Evolutionary conservation across 192 early-diverging fungal species (phyloP), one percentile per base, ranked within the genome.

Genomic region (Tieghemiomyces parasiticus): DNA sequence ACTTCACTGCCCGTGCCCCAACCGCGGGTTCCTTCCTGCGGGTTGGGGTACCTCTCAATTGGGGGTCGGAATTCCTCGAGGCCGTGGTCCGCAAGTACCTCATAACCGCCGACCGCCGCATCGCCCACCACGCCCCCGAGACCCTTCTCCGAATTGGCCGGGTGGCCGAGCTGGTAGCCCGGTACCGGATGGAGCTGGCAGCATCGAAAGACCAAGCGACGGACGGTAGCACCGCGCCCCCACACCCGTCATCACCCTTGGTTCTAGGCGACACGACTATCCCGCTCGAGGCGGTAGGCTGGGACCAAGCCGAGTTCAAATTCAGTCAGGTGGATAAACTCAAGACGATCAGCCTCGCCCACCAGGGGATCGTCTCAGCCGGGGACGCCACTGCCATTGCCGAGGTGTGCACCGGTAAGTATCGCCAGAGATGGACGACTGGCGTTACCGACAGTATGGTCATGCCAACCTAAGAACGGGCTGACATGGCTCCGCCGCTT

Each of bases 1-100:
- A 76, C 47, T 76, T 76, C 49, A 8, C 50, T 8, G 16, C 26
- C 24, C 22, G 14, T 13, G 26, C 50, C 50, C 24, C 50, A 16
- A 52, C 50, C 50, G 50, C 50, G 30, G 50, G 50, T 0, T 52
- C 50, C 50, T 52, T 52, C 30, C 26, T 52, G 22, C 24, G 30
- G 14, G 14, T 25, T 25, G 14, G 14, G 1, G 22, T 30, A 13
- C 4, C 50, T 28, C 24, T 52, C 2, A 14, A 28, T 2, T 52
- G 50, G 50, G 50, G 50, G 22, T 13, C 14, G 24, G 1, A 14
- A 14, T 52, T 52, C 30, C 24, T 30, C 2, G 50, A 52, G 24
- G 50, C 50, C 24, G 1, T 52, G 22, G 50, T 52, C 26, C 24
- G 26, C 13, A 24, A 30, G 50, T 52, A 52, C 26, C 50, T 52